Percentiles rank a stretch among this genome's conserved stretches.
Evolutionary conservation across 2,329 filamentous ascomycete species (phyloP).

Genomic region (Colletotrichum horii): DNA sequence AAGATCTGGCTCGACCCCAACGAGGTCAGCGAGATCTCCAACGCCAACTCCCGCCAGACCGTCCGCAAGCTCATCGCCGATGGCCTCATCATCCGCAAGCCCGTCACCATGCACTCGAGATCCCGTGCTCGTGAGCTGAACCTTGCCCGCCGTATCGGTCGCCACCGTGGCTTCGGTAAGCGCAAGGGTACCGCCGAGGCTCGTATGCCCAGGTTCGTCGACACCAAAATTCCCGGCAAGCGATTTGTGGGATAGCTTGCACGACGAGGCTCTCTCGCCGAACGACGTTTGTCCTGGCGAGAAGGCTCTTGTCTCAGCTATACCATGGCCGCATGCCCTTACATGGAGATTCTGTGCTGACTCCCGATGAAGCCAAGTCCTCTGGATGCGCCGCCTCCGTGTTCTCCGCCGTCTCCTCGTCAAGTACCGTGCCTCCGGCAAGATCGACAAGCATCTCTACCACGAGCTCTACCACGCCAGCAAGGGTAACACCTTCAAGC

Average conservation of each 20-base stretch:
- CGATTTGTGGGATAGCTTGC: background rate
- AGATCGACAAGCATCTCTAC: slow-evolving; percentile 99
- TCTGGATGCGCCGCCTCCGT: slow-evolving; percentile 99
- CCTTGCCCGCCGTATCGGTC: slow-evolving; percentile 90
- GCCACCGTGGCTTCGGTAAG: slow-evolving; percentile 99
- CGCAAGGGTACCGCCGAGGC: slow-evolving; percentile 99
- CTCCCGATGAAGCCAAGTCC: slow-evolving; percentile 73
- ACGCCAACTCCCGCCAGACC: slow-evolving; percentile 99
- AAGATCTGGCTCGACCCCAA: slow-evolving; percentile 99
- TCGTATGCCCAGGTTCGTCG: slow-evolving; percentile 93
- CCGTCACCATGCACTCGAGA: slow-evolving; percentile 99
- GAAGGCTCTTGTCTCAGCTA: background rate
- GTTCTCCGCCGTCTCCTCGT: slow-evolving; percentile 98
- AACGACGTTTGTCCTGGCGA: background rate
- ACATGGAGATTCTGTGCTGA: background rate
- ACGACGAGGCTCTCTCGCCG: background rate
- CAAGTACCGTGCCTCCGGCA: slow-evolving; percentile 99
- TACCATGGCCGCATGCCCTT: background rate
- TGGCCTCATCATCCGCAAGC: slow-evolving; percentile 99
- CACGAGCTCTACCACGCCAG: slow-evolving; percentile 99
- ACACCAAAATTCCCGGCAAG: background rate
- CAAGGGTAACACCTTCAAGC: slow-evolving; percentile 99
- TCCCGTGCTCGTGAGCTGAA: slow-evolving; percentile 94
- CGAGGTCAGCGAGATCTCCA: slow-evolving; percentile 99
- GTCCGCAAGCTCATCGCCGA: slow-evolving; percentile 99